Evolutionary conservation across 2,329 filamentous ascomycete genomes (phyloP), one percentile per base, ranked within the genome.

Genomic region (Penicillium corylophilum): DNA sequence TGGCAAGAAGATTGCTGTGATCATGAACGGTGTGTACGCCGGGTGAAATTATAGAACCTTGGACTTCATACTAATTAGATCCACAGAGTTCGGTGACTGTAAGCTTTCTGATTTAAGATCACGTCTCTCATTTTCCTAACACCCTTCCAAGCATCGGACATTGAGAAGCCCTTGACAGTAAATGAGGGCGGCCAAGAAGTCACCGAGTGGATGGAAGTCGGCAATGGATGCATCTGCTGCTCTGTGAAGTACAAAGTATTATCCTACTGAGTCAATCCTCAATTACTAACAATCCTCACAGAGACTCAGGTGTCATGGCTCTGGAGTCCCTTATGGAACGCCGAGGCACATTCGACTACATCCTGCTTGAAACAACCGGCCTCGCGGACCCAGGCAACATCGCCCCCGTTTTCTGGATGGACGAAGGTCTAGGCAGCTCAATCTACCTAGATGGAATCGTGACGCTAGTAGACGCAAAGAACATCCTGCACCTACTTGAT

Each of bases 381-480:
- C 81, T 99, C 5, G 94, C 94, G 4, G 93, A 99, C 66, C 94
- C 94, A 0, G 94, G 94, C 1, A 97, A 97, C 64, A 85, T 99
- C 46, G 94, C 94, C 0, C 94, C 94, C 0, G 76, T 97, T 13
- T 99, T 99, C 75, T 99, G 94, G 94, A 87, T 99, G 23, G 94
- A 99, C 64, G 93, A 97, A 60, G 94, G 92, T 0, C 81, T 99
- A 2, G 93, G 91, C 7, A 96, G 92, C 71, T 92, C 88, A 33
- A 96, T 99, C 64, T 99, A 95, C 71, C 83, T 99, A 0, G 94
- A 99, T 67, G 94, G 94, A 2, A 96, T 99, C 50, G 92, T 97
- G 42, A 97, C 94, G 0, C 78, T 99, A 1, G 90, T 99, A 18
- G 94, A 99, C 70, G 93, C 92, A 28, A 95, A 94, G 74, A 96